These are phyloP conservation scores for Aspergillus neoniger DNA, from an alignment of 2,329 filamentous ascomycete species.

Conservation along the genomic window DNA sequence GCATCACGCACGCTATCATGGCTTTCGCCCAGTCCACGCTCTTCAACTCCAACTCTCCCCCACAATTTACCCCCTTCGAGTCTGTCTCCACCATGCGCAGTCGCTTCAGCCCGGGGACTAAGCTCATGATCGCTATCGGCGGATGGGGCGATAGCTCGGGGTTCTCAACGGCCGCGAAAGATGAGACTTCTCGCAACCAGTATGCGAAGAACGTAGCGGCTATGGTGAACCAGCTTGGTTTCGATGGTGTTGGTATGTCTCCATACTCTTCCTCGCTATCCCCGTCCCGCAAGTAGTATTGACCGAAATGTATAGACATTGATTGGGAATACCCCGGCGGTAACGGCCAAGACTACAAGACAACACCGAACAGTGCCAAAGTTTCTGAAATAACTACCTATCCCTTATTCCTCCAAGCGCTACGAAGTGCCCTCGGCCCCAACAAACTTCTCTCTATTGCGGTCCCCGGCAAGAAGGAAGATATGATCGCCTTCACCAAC, in stretches of 20 bases:
- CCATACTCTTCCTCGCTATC: background rate
- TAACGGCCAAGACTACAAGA: constrained; percentile 70
- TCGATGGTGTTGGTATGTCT: constrained; percentile 62
- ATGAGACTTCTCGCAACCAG: constrained; percentile 52
- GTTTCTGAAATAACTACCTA: constrained; percentile 62
- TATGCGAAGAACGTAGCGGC: constrained; percentile 66
- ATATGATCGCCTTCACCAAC: constrained; percentile 69
- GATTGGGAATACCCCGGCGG: constrained; percentile 68
- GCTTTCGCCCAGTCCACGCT: constrained; percentile 55
- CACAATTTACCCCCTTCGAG: constrained; percentile 57
- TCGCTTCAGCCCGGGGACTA: constrained; percentile 58
- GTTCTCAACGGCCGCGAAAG: constrained; percentile 60
- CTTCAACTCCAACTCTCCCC: constrained; percentile 51
- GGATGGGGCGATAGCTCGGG: constrained; percentile 72
- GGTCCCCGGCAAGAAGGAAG: constrained; percentile 62
- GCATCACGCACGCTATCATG: constrained; percentile 59
- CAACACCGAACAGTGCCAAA: constrained; percentile 61
- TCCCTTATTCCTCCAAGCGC: constrained; percentile 60
- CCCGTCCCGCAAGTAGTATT: constrained; percentile 14
- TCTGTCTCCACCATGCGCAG: constrained; percentile 53
- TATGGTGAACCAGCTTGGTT: constrained; percentile 63
- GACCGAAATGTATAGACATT: constrained; percentile 51
- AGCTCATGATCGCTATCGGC: constrained; percentile 70
- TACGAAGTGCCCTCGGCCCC: constrained; percentile 60
- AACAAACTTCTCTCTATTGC: constrained; percentile 66